Evolutionary conservation across 2,329 filamentous ascomycete genomes (phyloP), one percentile per base, ranked within the genome.

Genomic region (Metarhizium sp.): DNA sequence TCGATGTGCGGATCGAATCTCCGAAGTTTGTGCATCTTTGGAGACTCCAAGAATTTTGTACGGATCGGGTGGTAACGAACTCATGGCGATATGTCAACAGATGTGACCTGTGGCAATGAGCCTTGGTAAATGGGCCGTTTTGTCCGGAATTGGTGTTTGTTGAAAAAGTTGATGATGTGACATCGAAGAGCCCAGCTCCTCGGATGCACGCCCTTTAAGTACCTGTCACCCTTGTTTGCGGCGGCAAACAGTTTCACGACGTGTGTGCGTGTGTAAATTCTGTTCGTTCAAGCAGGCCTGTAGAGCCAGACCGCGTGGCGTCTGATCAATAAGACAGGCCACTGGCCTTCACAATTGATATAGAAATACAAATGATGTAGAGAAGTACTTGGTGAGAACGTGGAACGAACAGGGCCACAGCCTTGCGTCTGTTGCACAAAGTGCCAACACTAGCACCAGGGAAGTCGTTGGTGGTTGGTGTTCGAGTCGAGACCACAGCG

Each of bases 1-100:
- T 63, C 88, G 85, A 73, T 96, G 86, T 16, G 89, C 87, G 52
- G 82, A 80, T 65, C 89, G 87, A 69, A 96, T 92, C 62, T 86
- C 82, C 50, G 83, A 63, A 46, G 84, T 68, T 58, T 87, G 82
- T 50, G 89, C 88, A 70, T 86, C 82, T 67, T 82, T 87, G 58
- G 84, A 68, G 56, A 96, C 80, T 53, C 88, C 88, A 51, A 96
- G 79, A 54, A 82, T 78, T 65, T 78, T 81, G 76, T 95, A 96
- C 51, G 90, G 92, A 74, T 97, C 90, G 59, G 83, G 78, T 36
- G 81, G 73, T 42, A 77, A 66, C 62, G 80, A 75, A 67, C 68
- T 75, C 75, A 80, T 79, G 60, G 53, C 67, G 63, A 58, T 50
- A 43, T 53, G 54, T 51, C 42, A 57, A 52, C 13, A 52, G 36